Base-by-base conservation (phyloP, 2,329 filamentous ascomycete species). In the Plectosphaerella sp. region DNA sequence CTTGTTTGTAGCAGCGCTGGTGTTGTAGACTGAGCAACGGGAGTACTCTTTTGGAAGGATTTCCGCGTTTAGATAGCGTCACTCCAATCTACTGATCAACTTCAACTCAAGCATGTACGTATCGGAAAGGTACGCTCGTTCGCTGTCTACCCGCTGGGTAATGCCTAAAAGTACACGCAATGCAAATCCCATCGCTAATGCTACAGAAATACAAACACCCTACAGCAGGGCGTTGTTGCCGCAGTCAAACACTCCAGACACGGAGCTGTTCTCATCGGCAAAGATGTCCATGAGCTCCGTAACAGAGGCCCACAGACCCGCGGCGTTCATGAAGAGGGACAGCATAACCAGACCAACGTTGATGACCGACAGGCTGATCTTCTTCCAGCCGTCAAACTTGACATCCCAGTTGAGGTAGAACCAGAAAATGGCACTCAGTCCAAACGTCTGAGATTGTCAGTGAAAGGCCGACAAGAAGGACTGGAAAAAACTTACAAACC, bases 401-500 rank as follows among this genome's bases (percentile, higher is more conserved):
- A 61, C 54, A 45, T 63, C 58, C 67, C 65, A 67, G 62, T 69
- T 68, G 53, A 67, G 61, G 59, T 66, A 62, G 59, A 68, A 63
- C 67, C 66, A 69, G 52, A 67, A 66, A 37, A 69, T 56, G 53
- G 59, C 65, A 49, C 61, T 63, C 59, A 69, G 60, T 48, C 67
- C 66, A 58, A 69, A 69, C 33, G 67, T 68, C 15, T 15, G 3
- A n/a, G 5, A 3, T n/a, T 37, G 35, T 37, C 7, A 37, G 35
- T 37, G 11, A 7, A 37, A n/a, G 35, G 11, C 5, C 22, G 22
- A 22, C 5, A 22, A 37, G 11, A 37, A 12, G 35, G 3, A 37
- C 11, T 3, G 11, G 11, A 37, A 37, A n/a, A 37, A 4, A n/a
- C 22, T 22, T n/a, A 41, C 37, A 55, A 67, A 68, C 67, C 67